Conservation (phyloP, 2,329 filamentous ascomycete genomes). For the Colletotrichum navitas region DNA sequence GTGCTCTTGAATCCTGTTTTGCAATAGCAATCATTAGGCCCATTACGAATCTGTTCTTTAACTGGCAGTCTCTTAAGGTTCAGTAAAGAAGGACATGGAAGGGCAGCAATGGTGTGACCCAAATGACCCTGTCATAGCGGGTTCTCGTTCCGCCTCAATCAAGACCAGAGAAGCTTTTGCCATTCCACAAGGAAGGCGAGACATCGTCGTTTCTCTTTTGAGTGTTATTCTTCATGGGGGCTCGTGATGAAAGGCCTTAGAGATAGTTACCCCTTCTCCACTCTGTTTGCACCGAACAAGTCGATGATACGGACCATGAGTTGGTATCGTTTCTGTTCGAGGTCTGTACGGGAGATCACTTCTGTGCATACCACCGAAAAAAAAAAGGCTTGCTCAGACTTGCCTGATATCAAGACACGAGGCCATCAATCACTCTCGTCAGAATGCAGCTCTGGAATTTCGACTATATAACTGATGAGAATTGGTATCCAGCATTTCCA, state of each 20-base stretch:
- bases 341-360: neutral
- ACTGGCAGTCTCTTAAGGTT: neutral
- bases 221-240: neutral
- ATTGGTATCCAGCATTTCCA: neutral
- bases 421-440: neutral
- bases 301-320: neutral
- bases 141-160: neutral
- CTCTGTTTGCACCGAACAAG: neutral
- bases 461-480: too few species aligned
- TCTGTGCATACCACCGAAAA: too few species aligned
- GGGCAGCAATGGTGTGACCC: neutral
- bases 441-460: too few species aligned
- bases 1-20: neutral
- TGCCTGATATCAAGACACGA: neutral
- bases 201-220: neutral
- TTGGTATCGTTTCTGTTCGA: neutral
- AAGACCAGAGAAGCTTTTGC: neutral
- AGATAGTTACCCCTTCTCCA: neutral
- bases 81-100: neutral
- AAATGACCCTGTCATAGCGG: neutral
- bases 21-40: neutral
- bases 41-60: neutral
- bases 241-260: neutral
- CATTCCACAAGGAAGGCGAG: neutral
- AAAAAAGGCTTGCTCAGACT: too few species aligned